Base-by-base conservation (phyloP, 2,329 filamentous ascomycete species). In the Trichoderma arundinaceum region DNA sequence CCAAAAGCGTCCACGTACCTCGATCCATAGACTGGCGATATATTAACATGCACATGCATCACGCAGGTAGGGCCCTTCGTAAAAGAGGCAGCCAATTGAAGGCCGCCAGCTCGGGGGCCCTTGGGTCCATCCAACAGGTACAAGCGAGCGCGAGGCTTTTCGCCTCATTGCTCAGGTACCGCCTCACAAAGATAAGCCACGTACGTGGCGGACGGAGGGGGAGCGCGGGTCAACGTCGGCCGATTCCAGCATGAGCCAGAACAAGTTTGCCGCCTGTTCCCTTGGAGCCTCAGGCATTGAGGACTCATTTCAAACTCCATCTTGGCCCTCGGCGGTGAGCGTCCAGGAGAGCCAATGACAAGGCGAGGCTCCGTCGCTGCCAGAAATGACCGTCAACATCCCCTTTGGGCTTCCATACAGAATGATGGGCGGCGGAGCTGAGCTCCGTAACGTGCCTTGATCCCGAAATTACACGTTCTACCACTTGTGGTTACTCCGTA, bases 211-310 rank as follows among this genome's bases (percentile, higher is more conserved):
- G 22, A 28, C 22, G 22, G 22, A 28, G 22, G 22, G 22, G n/a
- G 54, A n/a, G n/a, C 22, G 49, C 59, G 59, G 59, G 49, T 63
- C 41, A 60, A 41, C 43, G 57, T 60, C 57, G 57, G 57, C 44
- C 32, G 32, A 22, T 38, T 38, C 10, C 35, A 38, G 35, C 39
- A 22, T 17, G 17, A 32, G 35, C n/a, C 32, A 49, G n/a, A 35
- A 19, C 19, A 41, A 6, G 19, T 3, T 33, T 39, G n/a, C n/a
- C 10, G 15, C n/a, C 32, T 35, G 22, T 54, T 59, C 8, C 59
- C 15, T 53, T 43, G 44, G 12, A 54, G 59, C 59, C 49, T 63
- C 49, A 63, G 59, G 59, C 58, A 46, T 58, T 28, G 43, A 32
- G 19, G 38, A 13, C 39, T 57, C 38, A 58, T 9, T 33, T 19